Base-by-base conservation (phyloP, 345 rosid genomes). In the Aethionema arabicum region DNA sequence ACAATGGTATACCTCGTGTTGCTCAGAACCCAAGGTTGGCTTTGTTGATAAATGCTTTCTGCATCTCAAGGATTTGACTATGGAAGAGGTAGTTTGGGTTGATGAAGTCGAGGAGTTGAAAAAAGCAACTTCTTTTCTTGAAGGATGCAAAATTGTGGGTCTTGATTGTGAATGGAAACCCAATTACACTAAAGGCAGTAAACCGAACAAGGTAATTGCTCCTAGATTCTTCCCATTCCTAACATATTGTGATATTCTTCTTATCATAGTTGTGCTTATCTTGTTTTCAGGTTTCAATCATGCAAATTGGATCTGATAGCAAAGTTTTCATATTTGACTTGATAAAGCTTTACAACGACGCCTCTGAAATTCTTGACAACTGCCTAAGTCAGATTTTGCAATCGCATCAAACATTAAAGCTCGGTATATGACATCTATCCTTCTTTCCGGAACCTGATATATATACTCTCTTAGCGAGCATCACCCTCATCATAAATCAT, bases 141-240 rank as follows among this genome's bases (percentile, higher is more conserved):
- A 87, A 75, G 83, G 52, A 66, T 79, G 85, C 74, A 92, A 78
- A 78, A 87, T 92, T 32, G 80, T 85, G 32, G 98, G 97, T 16
- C 5, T 89, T 69, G 98, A 92, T 72, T 89, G 91, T 73, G 98
- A 92, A 77, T 92, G 97, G 99, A 93, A 90, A 72, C 99, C 99
- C 16, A 93, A 85, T 80, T 81, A 77, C 74, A 69, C 30, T 11
- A 90, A 83, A 79, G 95, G 95, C 55, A 59, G 82, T 76, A 77
- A 77, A 72, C 87, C 83, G 14, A 90, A 78, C 84, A 83, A 81
- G 90, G 99, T 92, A 77, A 45, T 21, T 29, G 12, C 56, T 7
- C 30, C 14, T 55, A 61, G 36, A 44, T 36, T 63, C 12, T 38
- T 59, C 35, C 1, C 62, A n/a, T 53, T 69, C 42, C n/a, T 46